These are phyloP conservation scores for Choanephora cucurbitarum DNA, from an alignment of 371 early-diverging fungal genomes.

Conservation along the genomic window DNA sequence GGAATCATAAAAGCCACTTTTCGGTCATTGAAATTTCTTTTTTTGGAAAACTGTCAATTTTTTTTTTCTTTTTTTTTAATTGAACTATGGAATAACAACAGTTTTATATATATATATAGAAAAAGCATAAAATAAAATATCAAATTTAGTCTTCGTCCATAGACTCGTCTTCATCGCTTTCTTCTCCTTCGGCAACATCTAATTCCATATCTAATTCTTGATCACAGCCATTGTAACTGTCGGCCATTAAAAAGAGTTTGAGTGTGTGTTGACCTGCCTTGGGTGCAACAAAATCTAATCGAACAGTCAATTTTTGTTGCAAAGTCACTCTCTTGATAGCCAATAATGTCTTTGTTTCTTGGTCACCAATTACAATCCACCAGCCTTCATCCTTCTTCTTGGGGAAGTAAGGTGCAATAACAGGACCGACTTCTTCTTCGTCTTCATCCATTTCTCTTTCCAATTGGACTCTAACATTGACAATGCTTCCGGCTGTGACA, in stretches of 20 bases:
- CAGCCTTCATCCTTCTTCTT: constrained; percentile 89
- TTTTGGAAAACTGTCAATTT: background rate
- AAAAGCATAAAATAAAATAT: background rate
- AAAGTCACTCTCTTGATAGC: constrained; percentile 90
- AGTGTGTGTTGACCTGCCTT: constrained; percentile 67
- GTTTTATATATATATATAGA: background rate
- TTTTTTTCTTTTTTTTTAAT: background rate
- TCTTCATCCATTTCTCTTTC: constrained; percentile 81
- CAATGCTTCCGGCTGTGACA: constrained; percentile 61
- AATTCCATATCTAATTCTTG: constrained; percentile 88
- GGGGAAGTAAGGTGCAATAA: constrained; percentile 94
- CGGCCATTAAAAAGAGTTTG: constrained; percentile 91
- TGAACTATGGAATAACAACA: background rate
- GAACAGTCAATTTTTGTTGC: constrained; percentile 63
- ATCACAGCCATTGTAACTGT: constrained; percentile 91
- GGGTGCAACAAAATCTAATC: constrained; percentile 85
- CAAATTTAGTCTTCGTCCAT: constrained; percentile 26
- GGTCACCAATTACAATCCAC: constrained; percentile 95
- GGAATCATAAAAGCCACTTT: background rate
- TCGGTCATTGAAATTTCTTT: background rate
- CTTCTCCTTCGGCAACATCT: constrained; percentile 65
- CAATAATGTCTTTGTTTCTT: constrained; percentile 73
- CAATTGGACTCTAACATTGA: constrained; percentile 67
- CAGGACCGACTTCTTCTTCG: constrained; percentile 72
- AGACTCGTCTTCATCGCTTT: constrained; percentile 46